A percentile compares a stretch with the other conserved stretches of the same genome.
phyloP scores from a whole-genome alignment of 2,329 filamentous ascomycete species.

The Talaromyces sp. region DNA sequence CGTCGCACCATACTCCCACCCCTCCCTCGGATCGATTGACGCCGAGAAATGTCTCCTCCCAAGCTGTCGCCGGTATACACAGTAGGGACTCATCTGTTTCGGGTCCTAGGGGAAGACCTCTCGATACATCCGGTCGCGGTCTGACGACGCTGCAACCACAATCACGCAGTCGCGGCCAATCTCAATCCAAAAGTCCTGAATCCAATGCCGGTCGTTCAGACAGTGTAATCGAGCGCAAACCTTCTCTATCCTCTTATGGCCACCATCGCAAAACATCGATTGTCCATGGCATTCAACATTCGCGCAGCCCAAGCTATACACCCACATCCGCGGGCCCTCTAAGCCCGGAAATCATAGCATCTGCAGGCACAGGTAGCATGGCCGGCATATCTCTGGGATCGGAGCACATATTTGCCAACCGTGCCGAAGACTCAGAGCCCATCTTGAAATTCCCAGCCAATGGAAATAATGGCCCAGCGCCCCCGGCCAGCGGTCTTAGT shows the following conservation, averaged over 20 bases:
- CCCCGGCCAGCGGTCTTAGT: constrained; percentile 29
- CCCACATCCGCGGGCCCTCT: constrained; percentile 71
- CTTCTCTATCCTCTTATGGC: constrained; percentile 60
- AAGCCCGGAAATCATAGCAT: constrained; percentile 80
- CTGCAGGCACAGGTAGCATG: constrained; percentile 49
- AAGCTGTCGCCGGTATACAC: constrained; percentile 39
- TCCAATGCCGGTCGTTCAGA: constrained; percentile 33
- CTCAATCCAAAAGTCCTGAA: constrained; percentile 44
- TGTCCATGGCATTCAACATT: constrained; percentile 90
- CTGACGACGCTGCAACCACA: constrained; percentile 36
- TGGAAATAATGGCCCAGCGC: constrained; percentile 41
- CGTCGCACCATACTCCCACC: constrained; percentile 38
- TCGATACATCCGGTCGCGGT: constrained; percentile 34
- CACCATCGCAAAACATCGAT: constrained; percentile 97
- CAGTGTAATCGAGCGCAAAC: constrained; percentile 39
- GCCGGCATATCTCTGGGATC: constrained; percentile 44
- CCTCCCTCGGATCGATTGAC: constrained; percentile 38
- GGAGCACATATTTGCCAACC: constrained; percentile 21
- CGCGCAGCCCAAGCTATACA: constrained; percentile 73
- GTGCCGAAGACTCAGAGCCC: constrained; percentile 34
- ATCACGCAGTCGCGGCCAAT: constrained; percentile 36
- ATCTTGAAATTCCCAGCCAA: constrained; percentile 29
- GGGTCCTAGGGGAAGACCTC: constrained; percentile 36
- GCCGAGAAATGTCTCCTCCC: constrained; percentile 36
- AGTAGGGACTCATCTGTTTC: constrained; percentile 44